Base-by-base conservation (phyloP, 768 basidiomycete genomes). In the Auricularia cornea region DNA sequence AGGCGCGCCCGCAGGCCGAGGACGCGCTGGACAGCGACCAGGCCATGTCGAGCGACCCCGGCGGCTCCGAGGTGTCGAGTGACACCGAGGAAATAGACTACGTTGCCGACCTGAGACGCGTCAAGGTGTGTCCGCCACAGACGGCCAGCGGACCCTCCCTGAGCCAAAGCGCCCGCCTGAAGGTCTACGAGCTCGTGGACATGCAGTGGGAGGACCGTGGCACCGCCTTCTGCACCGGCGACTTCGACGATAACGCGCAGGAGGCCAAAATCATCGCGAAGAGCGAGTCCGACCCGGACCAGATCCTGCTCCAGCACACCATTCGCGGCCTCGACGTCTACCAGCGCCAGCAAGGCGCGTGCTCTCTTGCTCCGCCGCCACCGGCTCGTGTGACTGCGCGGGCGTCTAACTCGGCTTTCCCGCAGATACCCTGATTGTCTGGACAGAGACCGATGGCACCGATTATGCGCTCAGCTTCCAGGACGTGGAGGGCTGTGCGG, bases 391-490 rank as follows among this genome's bases (percentile, higher is more conserved):
- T 64, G 51, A 52, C 20, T n/a, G 2, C 52, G 26, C 54, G 11
- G 12, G 44, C 44, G 20, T 16, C 54, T 57, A 16, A 57, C 54
- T 14, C 29, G 54, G 44, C n/a, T 30, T 30, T n/a, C 59, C 64
- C 59, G 59, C 75, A 95, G 96, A 98, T 71, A 99, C 97, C 14
- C 83, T 99, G 59, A 98, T 99, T 68, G 96, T 98, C 23, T 99
- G 97, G 97, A 98, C 96, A 3, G 96, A 98, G 72, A 90, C 92
- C 1, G 89, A 92, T 66, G 92, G 92, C 31, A 86, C 90, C 40
- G 97, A 99, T 74, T 95, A 97, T 72, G 96, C 96, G 2, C 80
- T 99, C 61, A 96, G 94, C 69, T 99, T 99, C 69, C 96, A 98
- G 71, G 96, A 98, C 69, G 84, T 92, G 1, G 92, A 94, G 66